Percentiles rank a stretch among this genome's conserved stretches.
Evolutionary conservation across 177 flowering plant genomes (phyloP).

Genomic region (Tripterygium wilfordii): DNA sequence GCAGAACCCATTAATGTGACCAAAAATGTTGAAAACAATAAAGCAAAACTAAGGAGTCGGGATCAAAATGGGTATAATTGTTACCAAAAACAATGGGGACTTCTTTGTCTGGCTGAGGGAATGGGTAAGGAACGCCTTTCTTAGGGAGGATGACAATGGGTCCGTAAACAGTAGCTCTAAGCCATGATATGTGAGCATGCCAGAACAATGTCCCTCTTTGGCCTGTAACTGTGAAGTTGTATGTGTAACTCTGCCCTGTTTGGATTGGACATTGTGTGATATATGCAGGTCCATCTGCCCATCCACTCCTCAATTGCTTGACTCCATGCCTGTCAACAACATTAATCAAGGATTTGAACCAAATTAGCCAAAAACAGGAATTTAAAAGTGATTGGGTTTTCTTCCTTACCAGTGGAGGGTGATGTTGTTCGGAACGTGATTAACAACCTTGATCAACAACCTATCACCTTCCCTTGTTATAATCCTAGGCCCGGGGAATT

Average conservation of each 20-base stretch:
- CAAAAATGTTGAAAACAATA: not conserved
- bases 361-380: too few relatives aligned
- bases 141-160: slow-evolving; percentile 29
- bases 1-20: not conserved
- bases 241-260: slow-evolving; percentile 50
- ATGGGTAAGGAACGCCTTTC: slow-evolving; percentile 19
- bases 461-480: slow-evolving; percentile 62
- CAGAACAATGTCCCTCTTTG: slow-evolving; percentile 70
- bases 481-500: slow-evolving; percentile 63
- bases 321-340: slow-evolving; percentile 56
- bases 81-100: slow-evolving; percentile 33
- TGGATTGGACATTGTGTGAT: slow-evolving; percentile 77
- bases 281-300: slow-evolving; percentile 78
- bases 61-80: not conserved
- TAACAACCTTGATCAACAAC: slow-evolving; percentile 46
- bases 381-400: too few relatives aligned
- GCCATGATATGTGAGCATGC: slow-evolving; percentile 75
- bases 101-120: slow-evolving; percentile 24
- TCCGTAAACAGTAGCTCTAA: slow-evolving; percentile 51
- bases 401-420: slow-evolving; percentile 56
- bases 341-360: not conserved
- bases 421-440: slow-evolving; percentile 50
- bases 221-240: slow-evolving; percentile 61
- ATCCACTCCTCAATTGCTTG: slow-evolving; percentile 48
- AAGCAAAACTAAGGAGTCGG: not conserved